Conservation (phyloP, 31 red algal genomes). For the Endocladia muricata region DNA sequence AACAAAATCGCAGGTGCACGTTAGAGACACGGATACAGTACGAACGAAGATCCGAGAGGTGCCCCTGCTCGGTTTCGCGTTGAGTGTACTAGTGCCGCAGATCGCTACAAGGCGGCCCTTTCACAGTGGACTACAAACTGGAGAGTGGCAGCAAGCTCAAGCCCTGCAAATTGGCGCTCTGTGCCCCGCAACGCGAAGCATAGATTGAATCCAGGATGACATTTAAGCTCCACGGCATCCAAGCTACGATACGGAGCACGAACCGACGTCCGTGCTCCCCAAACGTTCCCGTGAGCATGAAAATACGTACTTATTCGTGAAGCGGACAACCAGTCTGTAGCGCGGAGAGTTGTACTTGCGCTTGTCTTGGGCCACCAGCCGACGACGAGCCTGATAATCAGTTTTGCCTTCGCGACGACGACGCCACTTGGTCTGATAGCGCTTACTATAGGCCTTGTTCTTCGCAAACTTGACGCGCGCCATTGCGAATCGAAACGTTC, state of each 20-base stretch:
- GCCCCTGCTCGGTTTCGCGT: no score
- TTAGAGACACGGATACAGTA: conserved; percentile 2
- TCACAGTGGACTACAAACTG: not conserved
- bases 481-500: conserved; percentile 15
- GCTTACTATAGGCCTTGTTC: conserved; percentile 95
- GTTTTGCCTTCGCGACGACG: conserved; percentile 97
- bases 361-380: conserved; percentile 89
- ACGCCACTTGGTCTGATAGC: conserved; percentile 97
- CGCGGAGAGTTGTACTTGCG: conserved; percentile 97
- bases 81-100: no score
- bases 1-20: not conserved
- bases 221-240: no score
- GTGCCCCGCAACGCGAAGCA: no score
- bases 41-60: conserved; percentile 17
- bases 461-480: conserved; percentile 84
- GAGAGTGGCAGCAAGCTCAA: no score
- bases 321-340: conserved; percentile 96
- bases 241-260: no score
- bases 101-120: no score
- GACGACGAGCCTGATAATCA: conserved; percentile 84
- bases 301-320: conserved; percentile 88
- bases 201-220: no score
- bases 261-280: no score
- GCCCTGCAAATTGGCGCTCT: no score
- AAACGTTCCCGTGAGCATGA: no score